phyloP scores from a whole-genome alignment of 1,284 basidiomycete genomes.

The Sphaerobolus stellatus region DNA sequence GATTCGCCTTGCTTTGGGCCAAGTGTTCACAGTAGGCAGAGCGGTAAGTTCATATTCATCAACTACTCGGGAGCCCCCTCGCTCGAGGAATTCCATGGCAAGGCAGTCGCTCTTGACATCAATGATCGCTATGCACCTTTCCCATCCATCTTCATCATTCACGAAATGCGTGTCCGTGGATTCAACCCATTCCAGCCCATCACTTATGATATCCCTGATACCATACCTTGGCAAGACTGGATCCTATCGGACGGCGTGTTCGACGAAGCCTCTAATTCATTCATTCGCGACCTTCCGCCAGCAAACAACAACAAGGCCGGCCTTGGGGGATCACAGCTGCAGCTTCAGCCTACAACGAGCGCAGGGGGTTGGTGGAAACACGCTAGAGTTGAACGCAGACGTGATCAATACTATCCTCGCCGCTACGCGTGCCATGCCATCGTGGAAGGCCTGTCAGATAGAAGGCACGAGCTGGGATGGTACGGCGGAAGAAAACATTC shows the following conservation, averaged over 20 bases:
- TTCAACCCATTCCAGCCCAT: slow-evolving; percentile 24
- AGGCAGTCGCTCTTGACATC: slow-evolving; percentile 19
- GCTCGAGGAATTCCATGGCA: slow-evolving; percentile 22
- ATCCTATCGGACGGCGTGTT: slow-evolving; percentile 16
- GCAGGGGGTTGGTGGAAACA: slow-evolving; percentile 4
- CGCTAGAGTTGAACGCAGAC: slow-evolving; percentile 20
- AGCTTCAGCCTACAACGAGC: slow-evolving; percentile 14
- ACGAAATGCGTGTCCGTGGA: slow-evolving; percentile 32
- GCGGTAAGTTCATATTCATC: slow-evolving; percentile 23
- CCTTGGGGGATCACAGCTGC: slow-evolving; percentile 12
- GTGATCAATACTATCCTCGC: slow-evolving; percentile 27
- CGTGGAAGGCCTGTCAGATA: slow-evolving; percentile 32
- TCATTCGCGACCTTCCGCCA: slow-evolving; percentile 16
- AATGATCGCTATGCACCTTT: slow-evolving; percentile 23
- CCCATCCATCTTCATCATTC: slow-evolving; percentile 29
- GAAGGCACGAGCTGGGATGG: slow-evolving; percentile 31
- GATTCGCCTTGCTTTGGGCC: not conserved
- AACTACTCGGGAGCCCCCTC: slow-evolving; percentile 15
- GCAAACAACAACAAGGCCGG: not conserved
- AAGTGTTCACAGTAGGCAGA: slow-evolving; percentile 9
- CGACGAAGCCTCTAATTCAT: slow-evolving; percentile 13
- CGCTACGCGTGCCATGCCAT: slow-evolving; percentile 27
- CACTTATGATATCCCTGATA: slow-evolving; percentile 8
- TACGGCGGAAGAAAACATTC: slow-evolving; percentile 31
- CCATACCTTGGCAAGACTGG: slow-evolving; percentile 26